Percentiles rank a stretch among this genome's conserved stretches.
phyloP scores from a whole-genome alignment of 1,284 basidiomycete genomes.

The Amylostereum chailletii region DNA sequence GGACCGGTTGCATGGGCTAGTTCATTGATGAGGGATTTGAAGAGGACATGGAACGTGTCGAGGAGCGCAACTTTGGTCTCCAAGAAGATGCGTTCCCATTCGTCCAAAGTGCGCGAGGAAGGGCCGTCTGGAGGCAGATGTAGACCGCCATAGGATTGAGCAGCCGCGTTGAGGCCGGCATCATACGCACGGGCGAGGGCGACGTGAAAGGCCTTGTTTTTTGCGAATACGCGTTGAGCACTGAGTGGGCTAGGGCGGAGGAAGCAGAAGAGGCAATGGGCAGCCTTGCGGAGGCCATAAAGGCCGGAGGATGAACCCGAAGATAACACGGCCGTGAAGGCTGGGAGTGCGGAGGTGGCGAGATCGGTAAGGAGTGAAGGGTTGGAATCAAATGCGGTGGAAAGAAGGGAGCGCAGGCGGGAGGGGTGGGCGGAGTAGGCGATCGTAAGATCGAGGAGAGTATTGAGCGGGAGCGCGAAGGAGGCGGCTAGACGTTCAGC shows the following conservation, averaged over 20 bases:
- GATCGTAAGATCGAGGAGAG: conserved; percentile 54
- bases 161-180: conserved; percentile 39
- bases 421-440: conserved; percentile 39
- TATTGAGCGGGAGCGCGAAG: conserved; percentile 35
- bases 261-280: conserved; percentile 47
- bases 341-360: conserved; percentile 39
- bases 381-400: conserved; percentile 25
- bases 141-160: conserved; percentile 54
- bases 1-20: conserved; percentile 32
- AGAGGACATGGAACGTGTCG: conserved; percentile 54
- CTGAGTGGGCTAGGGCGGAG: conserved; percentile 40
- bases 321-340: conserved; percentile 42
- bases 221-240: conserved; percentile 40
- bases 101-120: conserved; percentile 30
- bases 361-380: conserved; percentile 24
- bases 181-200: conserved; percentile 53
- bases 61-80: conserved; percentile 65
- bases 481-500: conserved; percentile 40
- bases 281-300: conserved; percentile 55
- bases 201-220: conserved; percentile 41
- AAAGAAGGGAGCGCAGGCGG: conserved; percentile 36
- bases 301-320: conserved; percentile 38
- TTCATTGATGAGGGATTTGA: conserved; percentile 40
- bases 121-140: conserved; percentile 21
- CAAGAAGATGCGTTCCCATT: conserved; percentile 63